These are phyloP conservation scores for Galerina marginata DNA, from an alignment of 768 basidiomycete species.

Conservation along the genomic window DNA sequence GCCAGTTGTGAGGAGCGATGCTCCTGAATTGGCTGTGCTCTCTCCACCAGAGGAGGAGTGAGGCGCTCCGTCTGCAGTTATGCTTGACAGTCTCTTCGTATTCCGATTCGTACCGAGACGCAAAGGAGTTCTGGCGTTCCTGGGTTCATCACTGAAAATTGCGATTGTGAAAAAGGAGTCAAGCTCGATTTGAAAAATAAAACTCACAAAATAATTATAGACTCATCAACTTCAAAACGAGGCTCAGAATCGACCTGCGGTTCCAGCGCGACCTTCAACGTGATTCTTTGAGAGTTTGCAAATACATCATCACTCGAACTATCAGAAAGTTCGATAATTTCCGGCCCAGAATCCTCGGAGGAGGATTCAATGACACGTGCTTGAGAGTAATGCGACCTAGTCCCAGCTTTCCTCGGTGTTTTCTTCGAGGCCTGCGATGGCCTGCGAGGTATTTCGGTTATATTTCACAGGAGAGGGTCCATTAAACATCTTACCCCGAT, in stretches of 20 bases:
- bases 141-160: slow-evolving; percentile 52
- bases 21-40: not conserved
- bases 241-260: not conserved
- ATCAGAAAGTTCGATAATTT: slow-evolving; percentile 36
- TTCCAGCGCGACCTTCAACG: not conserved
- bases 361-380: slow-evolving; percentile 43
- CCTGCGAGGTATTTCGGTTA: not conserved
- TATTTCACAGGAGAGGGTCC: not conserved
- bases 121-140: slow-evolving; percentile 51
- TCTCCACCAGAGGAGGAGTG: too few species aligned
- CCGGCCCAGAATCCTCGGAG: slow-evolving; percentile 30
- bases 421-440: not conserved
- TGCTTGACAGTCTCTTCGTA: too few species aligned
- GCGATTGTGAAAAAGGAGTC: not conserved
- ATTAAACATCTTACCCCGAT: not conserved
- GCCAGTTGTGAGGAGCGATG: not conserved
- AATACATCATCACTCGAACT: slow-evolving; percentile 20
- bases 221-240: slow-evolving; percentile 23
- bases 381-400: slow-evolving; percentile 18
- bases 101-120: slow-evolving; percentile 16
- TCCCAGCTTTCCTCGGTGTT: slow-evolving; percentile 9
- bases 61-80: too few species aligned
- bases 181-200: not conserved
- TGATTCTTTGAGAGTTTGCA: not conserved
- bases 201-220: slow-evolving; percentile 39